A percentile compares a stretch with the other conserved stretches of the same genome.
Conservation (phyloP, 148 eudicot genomes). For the Amaranthus hypochondriacus region DNA sequence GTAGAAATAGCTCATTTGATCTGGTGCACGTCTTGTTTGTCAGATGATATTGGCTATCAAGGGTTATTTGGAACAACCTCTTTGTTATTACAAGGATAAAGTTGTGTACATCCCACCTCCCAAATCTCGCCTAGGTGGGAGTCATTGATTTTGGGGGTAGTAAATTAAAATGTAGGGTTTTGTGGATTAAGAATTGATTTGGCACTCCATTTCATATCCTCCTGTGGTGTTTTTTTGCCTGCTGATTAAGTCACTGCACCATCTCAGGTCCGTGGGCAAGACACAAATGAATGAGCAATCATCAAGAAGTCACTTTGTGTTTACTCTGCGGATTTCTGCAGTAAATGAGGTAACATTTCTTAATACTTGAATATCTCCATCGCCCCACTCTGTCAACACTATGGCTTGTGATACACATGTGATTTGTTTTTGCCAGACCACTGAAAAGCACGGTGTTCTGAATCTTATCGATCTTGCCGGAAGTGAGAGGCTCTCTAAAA, state of each 20-base stretch:
- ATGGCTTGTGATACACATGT: not conserved
- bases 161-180: too few species aligned
- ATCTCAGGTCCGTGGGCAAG: conserved; percentile 62
- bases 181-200: too few species aligned
- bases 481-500: conserved; percentile 71
- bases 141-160: too few species aligned
- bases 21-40: too few species aligned
- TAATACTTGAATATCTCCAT: not conserved
- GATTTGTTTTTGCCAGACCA: conserved; percentile 38
- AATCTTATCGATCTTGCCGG: conserved; percentile 85
- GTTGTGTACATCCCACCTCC: too few species aligned
- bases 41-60: not conserved
- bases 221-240: not conserved
- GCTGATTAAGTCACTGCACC: not conserved
- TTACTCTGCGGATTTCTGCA: conserved; percentile 65
- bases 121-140: too few species aligned
- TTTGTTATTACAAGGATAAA: too few species aligned
- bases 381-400: not conserved
- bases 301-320: conserved; percentile 85
- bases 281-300: conserved; percentile 87
- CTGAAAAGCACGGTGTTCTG: conserved; percentile 68
- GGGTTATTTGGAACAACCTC: too few species aligned
- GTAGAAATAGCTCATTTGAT: too few species aligned
- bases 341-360: conserved; percentile 54
- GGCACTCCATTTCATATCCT: not conserved